Conservation (phyloP, 2,329 filamentous ascomycete genomes). For the Ceratocystis harringtonii region DNA sequence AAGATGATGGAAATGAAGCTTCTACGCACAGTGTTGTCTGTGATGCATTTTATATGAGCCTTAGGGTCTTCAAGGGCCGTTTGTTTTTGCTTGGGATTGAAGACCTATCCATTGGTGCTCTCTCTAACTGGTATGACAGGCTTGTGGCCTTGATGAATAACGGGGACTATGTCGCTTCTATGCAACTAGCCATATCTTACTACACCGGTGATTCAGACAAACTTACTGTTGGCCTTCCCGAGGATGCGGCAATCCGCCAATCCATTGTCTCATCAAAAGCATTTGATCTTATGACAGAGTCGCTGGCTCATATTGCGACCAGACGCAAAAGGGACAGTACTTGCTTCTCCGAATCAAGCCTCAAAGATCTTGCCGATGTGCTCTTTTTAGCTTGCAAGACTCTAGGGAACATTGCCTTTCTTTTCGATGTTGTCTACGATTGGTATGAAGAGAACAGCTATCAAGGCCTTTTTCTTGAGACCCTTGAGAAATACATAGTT, state of each 20-base stretch:
- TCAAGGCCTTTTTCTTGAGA: conserved; percentile 63
- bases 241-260: conserved; percentile 62
- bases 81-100: conserved; percentile 89
- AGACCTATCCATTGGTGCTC: conserved; percentile 73
- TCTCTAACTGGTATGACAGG: conserved; percentile 95
- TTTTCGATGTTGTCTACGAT: conserved; percentile 84
- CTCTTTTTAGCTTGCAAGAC: conserved; percentile 73
- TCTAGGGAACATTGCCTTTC: conserved; percentile 63
- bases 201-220: conserved; percentile 87
- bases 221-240: conserved; percentile 81
- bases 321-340: conserved; percentile 4
- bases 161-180: conserved; percentile 88
- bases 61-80: conserved; percentile 85
- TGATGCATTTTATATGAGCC: conserved; percentile 96
- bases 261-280: conserved; percentile 76
- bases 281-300: conserved; percentile 84
- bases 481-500: conserved; percentile 75
- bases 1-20: conserved; percentile 53
- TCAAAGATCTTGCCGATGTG: conserved; percentile 54
- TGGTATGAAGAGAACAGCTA: conserved; percentile 54
- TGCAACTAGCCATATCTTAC: conserved; percentile 79
- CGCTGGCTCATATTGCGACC: conserved; percentile 52
- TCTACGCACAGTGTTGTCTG: conserved; percentile 93
- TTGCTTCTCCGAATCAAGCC: conserved; percentile 3
- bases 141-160: conserved; percentile 88